phyloP scores from a whole-genome alignment of 1,284 basidiomycete genomes.

The Ustilago lituana region DNA sequence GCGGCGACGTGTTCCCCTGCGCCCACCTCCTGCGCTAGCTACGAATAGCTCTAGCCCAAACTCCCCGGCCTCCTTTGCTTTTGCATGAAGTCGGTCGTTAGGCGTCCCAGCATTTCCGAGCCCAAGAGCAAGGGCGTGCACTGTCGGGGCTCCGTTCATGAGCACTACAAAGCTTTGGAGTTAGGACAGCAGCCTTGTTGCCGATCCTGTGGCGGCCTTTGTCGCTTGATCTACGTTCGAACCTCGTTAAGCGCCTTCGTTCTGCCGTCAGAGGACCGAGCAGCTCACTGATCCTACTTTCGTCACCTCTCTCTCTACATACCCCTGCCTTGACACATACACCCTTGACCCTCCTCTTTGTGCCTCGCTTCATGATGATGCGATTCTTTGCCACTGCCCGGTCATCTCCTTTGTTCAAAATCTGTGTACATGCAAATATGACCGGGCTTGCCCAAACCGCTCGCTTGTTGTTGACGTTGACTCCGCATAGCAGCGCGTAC shows the following conservation, averaged over 20 bases:
- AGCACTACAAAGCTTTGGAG: not conserved
- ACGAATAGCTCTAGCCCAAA: no score
- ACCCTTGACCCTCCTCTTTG: conserved; percentile 19
- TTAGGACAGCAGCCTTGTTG: conserved; percentile 6
- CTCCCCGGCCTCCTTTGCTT: no score
- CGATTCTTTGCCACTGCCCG: conserved; percentile 5
- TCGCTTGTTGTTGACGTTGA: conserved; percentile 1
- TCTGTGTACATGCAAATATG: not conserved
- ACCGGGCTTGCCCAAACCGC: no score
- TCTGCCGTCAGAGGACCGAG: not conserved
- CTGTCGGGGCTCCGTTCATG: no score
- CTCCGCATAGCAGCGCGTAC: conserved; percentile 9
- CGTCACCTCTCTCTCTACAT: not conserved
- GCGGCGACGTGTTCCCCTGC: conserved; percentile 8
- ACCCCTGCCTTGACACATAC: not conserved
- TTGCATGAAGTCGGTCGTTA: no score
- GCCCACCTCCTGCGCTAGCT: conserved; percentile 17
- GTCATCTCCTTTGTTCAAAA: not conserved
- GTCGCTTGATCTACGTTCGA: conserved; percentile 3
- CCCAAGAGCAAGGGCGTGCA: no score
- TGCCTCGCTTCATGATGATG: conserved; percentile 21
- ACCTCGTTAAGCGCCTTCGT: conserved; percentile 20
- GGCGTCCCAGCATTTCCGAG: no score
- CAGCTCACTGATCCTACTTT: conserved; percentile 3
- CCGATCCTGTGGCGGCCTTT: conserved; percentile 11